phyloP scores from a whole-genome alignment of 768 basidiomycete genomes.

The Steccherinum ochraceum region DNA sequence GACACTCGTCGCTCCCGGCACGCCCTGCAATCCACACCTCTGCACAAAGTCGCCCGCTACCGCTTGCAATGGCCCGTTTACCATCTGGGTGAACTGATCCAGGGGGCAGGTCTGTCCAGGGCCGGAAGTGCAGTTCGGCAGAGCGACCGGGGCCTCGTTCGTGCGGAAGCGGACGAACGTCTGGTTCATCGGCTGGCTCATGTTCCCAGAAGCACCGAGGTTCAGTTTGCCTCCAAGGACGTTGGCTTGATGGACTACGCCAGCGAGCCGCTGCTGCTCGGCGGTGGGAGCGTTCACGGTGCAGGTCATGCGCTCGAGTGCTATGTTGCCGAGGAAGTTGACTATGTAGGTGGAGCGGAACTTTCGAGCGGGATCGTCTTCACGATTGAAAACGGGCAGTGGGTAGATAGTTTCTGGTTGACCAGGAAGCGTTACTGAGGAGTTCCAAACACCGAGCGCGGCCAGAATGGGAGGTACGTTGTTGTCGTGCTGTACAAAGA shows the following conservation, averaged over 20 bases:
- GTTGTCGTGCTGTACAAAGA: constrained; percentile 34
- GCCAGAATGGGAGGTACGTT: constrained; percentile 37
- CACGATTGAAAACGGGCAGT: too few relatives aligned
- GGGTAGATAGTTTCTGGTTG: too few relatives aligned
- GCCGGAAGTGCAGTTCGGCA: constrained; percentile 34
- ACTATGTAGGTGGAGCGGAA: too few relatives aligned
- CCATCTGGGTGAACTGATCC: constrained; percentile 20
- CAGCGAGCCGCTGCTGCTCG: too few relatives aligned
- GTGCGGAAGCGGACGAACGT: constrained; percentile 32
- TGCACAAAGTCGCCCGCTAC: constrained; percentile 32
- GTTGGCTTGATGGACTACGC: not conserved
- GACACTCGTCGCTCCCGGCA: too few relatives aligned
- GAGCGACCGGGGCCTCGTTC: constrained; percentile 34
- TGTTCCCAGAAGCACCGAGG: too few relatives aligned
- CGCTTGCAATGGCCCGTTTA: not conserved
- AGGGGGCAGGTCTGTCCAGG: constrained; percentile 35
- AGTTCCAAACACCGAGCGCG: constrained; percentile 38
- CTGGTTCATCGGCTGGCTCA: constrained; percentile 35
- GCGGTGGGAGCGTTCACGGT: too few relatives aligned
- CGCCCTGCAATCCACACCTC: constrained; percentile 32
- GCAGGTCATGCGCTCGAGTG: constrained; percentile 36
- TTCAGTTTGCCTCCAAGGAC: too few relatives aligned
- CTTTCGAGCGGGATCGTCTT: too few relatives aligned
- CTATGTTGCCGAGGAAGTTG: constrained; percentile 34
- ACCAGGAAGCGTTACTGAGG: too few relatives aligned